Evolutionary conservation across 306 rosid genomes (phyloP).

Genomic region (Hippophae rhamnoides): DNA sequence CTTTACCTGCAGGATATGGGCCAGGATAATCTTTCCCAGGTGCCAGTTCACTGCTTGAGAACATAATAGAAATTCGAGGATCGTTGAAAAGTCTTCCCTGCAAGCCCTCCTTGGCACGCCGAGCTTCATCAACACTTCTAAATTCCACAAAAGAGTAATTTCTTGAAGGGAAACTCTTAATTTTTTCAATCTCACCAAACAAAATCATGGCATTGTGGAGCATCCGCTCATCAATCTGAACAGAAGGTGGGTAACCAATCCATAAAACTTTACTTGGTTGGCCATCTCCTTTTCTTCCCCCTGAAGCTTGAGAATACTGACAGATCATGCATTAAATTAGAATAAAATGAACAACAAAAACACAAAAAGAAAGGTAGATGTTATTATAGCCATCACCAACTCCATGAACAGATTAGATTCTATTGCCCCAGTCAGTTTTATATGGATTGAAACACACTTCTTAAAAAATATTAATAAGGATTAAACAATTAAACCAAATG

Average conservation of each 20-base stretch:
- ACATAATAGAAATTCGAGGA: conserved; percentile 86
- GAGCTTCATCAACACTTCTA: conserved; percentile 95
- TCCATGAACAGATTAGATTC: conserved; percentile 1
- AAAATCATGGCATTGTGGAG: conserved; percentile 98
- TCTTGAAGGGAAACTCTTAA: conserved; percentile 83
- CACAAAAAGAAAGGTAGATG: neutral
- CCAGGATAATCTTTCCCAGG: conserved; percentile 63
- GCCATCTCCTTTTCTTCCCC: conserved; percentile 55
- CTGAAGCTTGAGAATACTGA: conserved; percentile 55
- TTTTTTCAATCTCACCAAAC: conserved; percentile 94
- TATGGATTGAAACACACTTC: neutral
- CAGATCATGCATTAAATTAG: conserved; percentile 13
- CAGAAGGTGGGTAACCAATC: conserved; percentile 85
- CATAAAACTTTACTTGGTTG: conserved; percentile 74
- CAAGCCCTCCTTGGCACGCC: conserved; percentile 98
- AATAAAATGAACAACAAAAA: conserved; percentile 1
- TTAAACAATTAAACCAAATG: neutral
- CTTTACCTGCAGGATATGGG: conserved; percentile 47
- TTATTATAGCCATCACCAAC: neutral
- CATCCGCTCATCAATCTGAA: conserved; percentile 97
- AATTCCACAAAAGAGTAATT: conserved; percentile 85
- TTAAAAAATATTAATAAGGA: conserved; percentile 5
- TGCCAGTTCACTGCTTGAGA: conserved; percentile 66
- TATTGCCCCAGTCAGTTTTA: neutral
- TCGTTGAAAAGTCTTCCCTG: conserved; percentile 95